Base-by-base conservation (phyloP, 192 early-diverging fungal species). In the Backusella tarrabulga region DNA sequence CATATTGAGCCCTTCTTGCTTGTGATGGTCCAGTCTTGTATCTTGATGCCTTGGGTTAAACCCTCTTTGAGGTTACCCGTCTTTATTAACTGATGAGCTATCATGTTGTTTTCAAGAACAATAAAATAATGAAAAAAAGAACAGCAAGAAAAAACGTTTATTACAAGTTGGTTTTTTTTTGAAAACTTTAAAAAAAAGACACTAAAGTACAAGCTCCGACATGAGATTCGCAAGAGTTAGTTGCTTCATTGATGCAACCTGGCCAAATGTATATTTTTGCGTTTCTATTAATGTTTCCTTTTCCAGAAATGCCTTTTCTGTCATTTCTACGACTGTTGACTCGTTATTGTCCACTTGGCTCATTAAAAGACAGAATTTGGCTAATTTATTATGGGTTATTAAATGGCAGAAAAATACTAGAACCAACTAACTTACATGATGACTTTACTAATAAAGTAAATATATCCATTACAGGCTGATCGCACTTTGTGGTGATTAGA, bases 1-100 rank as follows among this genome's bases (percentile, higher is more conserved):
- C 84, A 82, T 60, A 90, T 90, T 34, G 89, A 83, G 7, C 79
- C 75, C 68, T 87, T 87, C 38, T 83, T 81, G 6, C 85, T 85
- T 32, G 77, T 81, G 5, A 90, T 87, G 2, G 80, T 82, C 89
- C 89, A 90, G 15, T 76, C 87, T 6, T 83, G 69, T 41, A 80
- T 79, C n/a, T 36, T 68, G 66, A 90, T 88, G 21, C 89, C 85
- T 32, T 70, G 75, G 8, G 67, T 74, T 34, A 80, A 73, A 1
- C 86, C 84, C 42, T 85, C 79, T 34, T 76, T 71, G 7, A 54
- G 41, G 52, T 73, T 79, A 6, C 86, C 84, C 76, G 87, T 82
- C 23, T 86, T 80, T 75, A 88, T 78, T 9, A 77, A 17, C 21
- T 34, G 52, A 19, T 73, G 40, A 52, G 26, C 35, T 6, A 54